phyloP scores from a whole-genome alignment of 371 early-diverging fungal species.

The Mucor plumbeus region DNA sequence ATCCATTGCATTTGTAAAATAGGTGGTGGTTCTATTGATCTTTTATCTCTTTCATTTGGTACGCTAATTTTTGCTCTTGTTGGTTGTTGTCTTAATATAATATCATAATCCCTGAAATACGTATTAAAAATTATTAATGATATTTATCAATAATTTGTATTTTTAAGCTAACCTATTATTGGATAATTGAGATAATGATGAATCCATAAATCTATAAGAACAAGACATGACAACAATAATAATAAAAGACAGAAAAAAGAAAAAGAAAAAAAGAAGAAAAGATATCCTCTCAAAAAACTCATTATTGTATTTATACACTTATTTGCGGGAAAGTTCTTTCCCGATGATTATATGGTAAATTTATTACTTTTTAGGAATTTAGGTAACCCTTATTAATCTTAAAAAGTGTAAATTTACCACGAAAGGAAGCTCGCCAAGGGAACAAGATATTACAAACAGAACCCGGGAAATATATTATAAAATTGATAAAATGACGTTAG shows the following conservation, averaged over 20 bases:
- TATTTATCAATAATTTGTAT: background rate
- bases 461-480: background rate
- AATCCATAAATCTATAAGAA: slow-evolving; percentile 14
- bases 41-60: slow-evolving; percentile 34
- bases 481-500: slow-evolving; percentile 4
- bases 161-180: slow-evolving; percentile 5
- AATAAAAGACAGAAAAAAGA: slow-evolving; percentile 14
- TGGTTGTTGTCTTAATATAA: slow-evolving; percentile 29
- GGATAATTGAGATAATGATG: slow-evolving; percentile 7
- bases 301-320: background rate
- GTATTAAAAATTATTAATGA: background rate
- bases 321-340: slow-evolving; percentile 31
- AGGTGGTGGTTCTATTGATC: slow-evolving; percentile 56
- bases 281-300: background rate
- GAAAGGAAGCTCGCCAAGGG: slow-evolving; percentile 10
- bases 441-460: background rate
- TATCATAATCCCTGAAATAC: slow-evolving; percentile 6
- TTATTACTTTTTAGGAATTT: slow-evolving; percentile 3
- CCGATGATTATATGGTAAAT: slow-evolving; percentile 18
- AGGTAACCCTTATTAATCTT: background rate
- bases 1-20: slow-evolving; percentile 48
- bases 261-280: background rate
- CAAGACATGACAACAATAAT: slow-evolving; percentile 10
- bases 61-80: slow-evolving; percentile 27
- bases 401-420: background rate